These are phyloP conservation scores for Dovyalis caffra DNA, from an alignment of 345 rosid species.

Conservation along the genomic window DNA sequence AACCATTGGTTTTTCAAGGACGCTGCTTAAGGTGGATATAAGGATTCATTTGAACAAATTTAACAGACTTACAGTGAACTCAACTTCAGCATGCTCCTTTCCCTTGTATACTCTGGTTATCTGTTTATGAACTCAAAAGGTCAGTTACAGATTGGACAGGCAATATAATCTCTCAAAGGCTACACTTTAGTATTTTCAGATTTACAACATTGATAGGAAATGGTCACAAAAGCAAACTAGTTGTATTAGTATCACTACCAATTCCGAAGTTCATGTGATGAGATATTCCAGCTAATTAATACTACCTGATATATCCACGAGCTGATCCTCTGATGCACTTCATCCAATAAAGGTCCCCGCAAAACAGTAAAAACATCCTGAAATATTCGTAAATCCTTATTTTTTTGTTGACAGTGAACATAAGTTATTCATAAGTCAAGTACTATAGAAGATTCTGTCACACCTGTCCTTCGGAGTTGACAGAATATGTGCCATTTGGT, in stretches of 20 bases:
- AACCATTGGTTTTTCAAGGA: not conserved
- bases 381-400: not conserved
- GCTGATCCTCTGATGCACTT: slow-evolving; percentile 70
- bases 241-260: too few relatives aligned
- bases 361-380: slow-evolving; percentile 62
- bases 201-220: too few relatives aligned
- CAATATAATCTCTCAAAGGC: not conserved
- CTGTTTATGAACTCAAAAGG: slow-evolving; percentile 35
- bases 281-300: not conserved
- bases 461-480: slow-evolving; percentile 21
- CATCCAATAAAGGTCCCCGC: slow-evolving; percentile 82
- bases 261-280: not conserved
- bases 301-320: slow-evolving; percentile 88
- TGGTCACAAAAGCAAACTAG: not conserved
- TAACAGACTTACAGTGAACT: slow-evolving; percentile 71
- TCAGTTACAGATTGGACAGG: slow-evolving; percentile 13
- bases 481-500: slow-evolving; percentile 58
- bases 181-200: not conserved
- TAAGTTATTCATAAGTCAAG: not conserved
- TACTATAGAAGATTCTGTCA: not conserved
- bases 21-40: not conserved
- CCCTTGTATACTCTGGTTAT: slow-evolving; percentile 84
- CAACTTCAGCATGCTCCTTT: slow-evolving; percentile 85
- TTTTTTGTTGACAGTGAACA: not conserved
- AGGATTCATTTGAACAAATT: not conserved